Conservation (phyloP, 805 yeast genomes). For the Dipodascopsis tothii region DNA sequence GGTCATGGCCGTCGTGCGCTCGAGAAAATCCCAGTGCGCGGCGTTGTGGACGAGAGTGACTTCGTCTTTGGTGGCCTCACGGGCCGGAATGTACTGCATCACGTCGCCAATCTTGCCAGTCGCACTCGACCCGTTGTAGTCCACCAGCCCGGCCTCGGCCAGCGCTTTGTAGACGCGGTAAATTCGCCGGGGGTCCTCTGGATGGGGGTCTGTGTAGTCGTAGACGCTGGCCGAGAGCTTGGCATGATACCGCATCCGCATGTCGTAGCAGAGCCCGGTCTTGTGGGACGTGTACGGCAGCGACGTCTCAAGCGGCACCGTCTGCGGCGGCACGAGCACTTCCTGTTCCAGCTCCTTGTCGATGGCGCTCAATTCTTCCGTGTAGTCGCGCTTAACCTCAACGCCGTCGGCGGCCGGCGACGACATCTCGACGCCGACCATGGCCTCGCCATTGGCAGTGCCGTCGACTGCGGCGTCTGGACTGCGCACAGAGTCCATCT, state of each 20-base stretch:
- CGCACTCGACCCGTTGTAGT: constrained; percentile 67
- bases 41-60: constrained; percentile 77
- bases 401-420: too few species aligned
- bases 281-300: constrained; percentile 34
- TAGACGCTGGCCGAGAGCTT: constrained; percentile 83
- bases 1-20: constrained; percentile 67
- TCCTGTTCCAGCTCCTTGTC: constrained; percentile 88
- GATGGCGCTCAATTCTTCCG: constrained; percentile 84
- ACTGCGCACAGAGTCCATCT: too few species aligned
- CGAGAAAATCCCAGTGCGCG: constrained; percentile 68
- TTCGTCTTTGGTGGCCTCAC: constrained; percentile 84
- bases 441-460: too few species aligned
- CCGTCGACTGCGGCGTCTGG: too few species aligned
- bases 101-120: constrained; percentile 71
- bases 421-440: too few species aligned
- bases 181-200: constrained; percentile 95
- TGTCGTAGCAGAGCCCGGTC: constrained; percentile 94
- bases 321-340: constrained; percentile 54
- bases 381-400: constrained; percentile 98
- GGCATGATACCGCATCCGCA: constrained; percentile 95
- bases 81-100: constrained; percentile 81
- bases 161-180: constrained; percentile 86
- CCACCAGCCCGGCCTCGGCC: constrained; percentile 87
- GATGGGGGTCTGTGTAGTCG: constrained; percentile 96
- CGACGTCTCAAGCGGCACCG: neutral